A percentile compares a stretch with the other conserved stretches of the same genome.
These are phyloP conservation scores for Tetracladium maxilliforme DNA, from an alignment of 2,329 filamentous ascomycete species.

Conservation along the genomic window DNA sequence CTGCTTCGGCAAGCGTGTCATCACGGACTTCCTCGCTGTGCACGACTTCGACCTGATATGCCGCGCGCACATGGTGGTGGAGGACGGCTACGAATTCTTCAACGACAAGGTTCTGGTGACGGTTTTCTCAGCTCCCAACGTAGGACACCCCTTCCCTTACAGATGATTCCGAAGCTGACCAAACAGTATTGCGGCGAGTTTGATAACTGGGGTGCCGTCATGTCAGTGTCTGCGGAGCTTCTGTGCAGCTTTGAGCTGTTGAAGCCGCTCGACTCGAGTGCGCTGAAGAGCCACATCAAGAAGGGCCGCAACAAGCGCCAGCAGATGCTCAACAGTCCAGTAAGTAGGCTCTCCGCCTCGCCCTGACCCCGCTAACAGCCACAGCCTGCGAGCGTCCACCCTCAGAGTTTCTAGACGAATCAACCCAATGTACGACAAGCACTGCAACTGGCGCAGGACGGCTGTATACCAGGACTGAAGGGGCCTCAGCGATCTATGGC, in stretches of 20 bases:
- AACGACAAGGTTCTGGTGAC: conserved; percentile 90
- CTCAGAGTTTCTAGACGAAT: no score
- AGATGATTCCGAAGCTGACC: conserved; percentile 1
- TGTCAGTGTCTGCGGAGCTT: conserved; percentile 89
- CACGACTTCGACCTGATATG: conserved; percentile 98
- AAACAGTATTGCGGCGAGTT: conserved; percentile 91
- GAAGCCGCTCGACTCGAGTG: conserved; percentile 90
- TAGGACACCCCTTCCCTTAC: conserved; percentile 34
- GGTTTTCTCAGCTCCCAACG: conserved; percentile 94
- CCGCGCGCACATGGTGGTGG: conserved; percentile 96
- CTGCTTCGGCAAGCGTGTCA: conserved; percentile 96
- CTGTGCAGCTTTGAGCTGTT: conserved; percentile 95
- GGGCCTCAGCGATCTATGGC: no score
- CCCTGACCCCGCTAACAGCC: no score
- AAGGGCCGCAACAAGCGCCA: conserved; percentile 91
- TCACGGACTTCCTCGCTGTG: conserved; percentile 83
- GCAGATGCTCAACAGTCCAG: conserved; percentile 90
- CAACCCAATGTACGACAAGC: no score
- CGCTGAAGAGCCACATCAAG: conserved; percentile 97
- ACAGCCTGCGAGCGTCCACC: no score
- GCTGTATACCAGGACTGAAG: no score
- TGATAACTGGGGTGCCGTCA: conserved; percentile 97
- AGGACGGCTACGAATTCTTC: conserved; percentile 98
- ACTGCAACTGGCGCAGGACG: no score
- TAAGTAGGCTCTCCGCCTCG: conserved; percentile 32